Conservation (phyloP, 257 asterid species). For the Capsicum baccatum region DNA sequence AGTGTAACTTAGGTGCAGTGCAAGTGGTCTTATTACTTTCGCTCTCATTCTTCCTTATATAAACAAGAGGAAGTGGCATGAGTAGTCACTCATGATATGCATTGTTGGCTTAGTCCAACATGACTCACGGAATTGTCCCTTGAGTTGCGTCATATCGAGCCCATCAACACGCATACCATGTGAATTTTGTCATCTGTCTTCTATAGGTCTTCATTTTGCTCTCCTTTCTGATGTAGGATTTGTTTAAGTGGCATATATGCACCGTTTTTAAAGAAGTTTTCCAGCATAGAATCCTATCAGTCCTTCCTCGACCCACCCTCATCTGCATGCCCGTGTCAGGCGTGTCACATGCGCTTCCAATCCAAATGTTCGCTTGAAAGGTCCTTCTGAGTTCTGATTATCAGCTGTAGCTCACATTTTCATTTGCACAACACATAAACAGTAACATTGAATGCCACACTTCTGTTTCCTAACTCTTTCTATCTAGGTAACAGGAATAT, state of each 20-base stretch:
- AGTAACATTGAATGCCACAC: neutral
- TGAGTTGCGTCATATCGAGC: neutral
- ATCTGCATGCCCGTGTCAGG: neutral
- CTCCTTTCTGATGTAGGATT: neutral
- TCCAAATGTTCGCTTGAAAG: neutral
- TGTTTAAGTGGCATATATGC: neutral
- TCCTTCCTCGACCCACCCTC: too few species aligned
- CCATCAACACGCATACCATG: neutral
- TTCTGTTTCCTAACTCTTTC: neutral
- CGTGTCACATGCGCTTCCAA: too few species aligned
- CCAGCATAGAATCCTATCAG: neutral
- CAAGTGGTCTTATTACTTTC: neutral
- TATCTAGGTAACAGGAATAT: neutral
- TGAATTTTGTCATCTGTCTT: neutral
- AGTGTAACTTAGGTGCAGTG: neutral
- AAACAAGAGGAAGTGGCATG: neutral
- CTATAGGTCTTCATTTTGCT: neutral
- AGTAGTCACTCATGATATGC: neutral
- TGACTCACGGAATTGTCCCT: neutral
- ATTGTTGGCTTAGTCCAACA: neutral
- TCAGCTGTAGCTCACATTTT: neutral
- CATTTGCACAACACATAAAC: neutral
- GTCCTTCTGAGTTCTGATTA: neutral
- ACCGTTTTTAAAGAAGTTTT: neutral
- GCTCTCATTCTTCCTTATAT: neutral